These are phyloP conservation scores for Larix kaempferi DNA, from an alignment of 75 land plant genomes.

Conservation along the genomic window DNA sequence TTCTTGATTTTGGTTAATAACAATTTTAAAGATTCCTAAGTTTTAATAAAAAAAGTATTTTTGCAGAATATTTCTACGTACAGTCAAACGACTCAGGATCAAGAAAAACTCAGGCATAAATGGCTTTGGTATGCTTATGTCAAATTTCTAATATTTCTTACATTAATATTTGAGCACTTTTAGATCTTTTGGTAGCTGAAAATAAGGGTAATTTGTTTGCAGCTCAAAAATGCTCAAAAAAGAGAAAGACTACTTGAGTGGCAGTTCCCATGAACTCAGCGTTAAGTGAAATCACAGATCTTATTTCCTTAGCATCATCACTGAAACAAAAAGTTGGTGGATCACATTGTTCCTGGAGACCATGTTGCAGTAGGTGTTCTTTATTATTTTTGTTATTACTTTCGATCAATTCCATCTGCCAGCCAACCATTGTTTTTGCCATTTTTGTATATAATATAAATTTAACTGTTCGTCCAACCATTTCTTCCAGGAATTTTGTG, in stretches of 20 bases:
- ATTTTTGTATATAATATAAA: too few relatives aligned
- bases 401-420: too few relatives aligned
- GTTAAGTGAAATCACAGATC: background rate
- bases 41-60: background rate
- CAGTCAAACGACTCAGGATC: conserved; percentile 74
- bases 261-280: background rate
- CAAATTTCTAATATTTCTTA: background rate
- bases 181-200: background rate
- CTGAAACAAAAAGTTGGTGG: background rate
- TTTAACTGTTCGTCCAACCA: too few relatives aligned
- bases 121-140: conserved; percentile 40
- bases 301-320: background rate
- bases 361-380: too few relatives aligned
- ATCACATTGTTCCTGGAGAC: background rate
- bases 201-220: background rate
- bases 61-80: conserved; percentile 62
- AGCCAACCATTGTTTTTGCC: too few relatives aligned
- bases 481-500: too few relatives aligned
- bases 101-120: conserved; percentile 64
- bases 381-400: too few relatives aligned
- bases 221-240: background rate
- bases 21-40: background rate
- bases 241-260: background rate
- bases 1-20: background rate
- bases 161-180: background rate